phyloP scores from a whole-genome alignment of 768 basidiomycete species.

The Candolleomyces aberdarensis region DNA sequence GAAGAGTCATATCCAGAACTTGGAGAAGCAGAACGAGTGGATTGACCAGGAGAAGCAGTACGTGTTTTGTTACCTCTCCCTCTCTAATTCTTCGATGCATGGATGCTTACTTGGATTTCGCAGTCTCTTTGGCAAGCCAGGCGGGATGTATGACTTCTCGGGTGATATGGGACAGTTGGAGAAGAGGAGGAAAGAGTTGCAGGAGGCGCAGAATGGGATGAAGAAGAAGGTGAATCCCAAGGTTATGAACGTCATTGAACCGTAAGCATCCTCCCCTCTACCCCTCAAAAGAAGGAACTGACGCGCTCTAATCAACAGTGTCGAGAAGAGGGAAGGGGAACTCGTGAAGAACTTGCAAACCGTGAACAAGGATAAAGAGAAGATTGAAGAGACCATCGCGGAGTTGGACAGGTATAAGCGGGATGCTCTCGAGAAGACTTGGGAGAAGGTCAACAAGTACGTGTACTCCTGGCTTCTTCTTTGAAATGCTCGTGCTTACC shows the following conservation, averaged over 20 bases:
- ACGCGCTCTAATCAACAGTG: constrained; percentile 40
- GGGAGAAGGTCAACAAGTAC: constrained; percentile 92
- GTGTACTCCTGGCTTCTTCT: constrained; percentile 21
- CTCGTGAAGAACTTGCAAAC: constrained; percentile 85
- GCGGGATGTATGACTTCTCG: constrained; percentile 80
- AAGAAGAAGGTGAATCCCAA: constrained; percentile 96
- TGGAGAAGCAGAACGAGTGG: constrained; percentile 89
- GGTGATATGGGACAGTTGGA: constrained; percentile 59
- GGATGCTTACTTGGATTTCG: neutral
- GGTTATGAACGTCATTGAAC: constrained; percentile 94
- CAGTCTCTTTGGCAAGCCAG: constrained; percentile 82
- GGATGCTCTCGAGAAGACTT: constrained; percentile 90
- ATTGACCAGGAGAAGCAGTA: constrained; percentile 85
- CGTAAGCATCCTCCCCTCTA: constrained; percentile 43
- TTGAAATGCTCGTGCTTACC: neutral
- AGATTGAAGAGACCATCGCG: constrained; percentile 91
- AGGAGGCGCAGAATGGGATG: constrained; percentile 76
- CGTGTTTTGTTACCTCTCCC: constrained; percentile 28
- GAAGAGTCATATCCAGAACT: constrained; percentile 45
- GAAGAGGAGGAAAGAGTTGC: constrained; percentile 69
- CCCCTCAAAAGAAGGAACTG: neutral
- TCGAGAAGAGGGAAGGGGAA: constrained; percentile 89
- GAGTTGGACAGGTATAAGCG: constrained; percentile 94
- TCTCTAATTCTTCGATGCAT: neutral
- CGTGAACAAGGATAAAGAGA: constrained; percentile 88